These are phyloP conservation scores for Ogataea angusta DNA, from an alignment of 805 yeast genomes.

Conservation along the genomic window DNA sequence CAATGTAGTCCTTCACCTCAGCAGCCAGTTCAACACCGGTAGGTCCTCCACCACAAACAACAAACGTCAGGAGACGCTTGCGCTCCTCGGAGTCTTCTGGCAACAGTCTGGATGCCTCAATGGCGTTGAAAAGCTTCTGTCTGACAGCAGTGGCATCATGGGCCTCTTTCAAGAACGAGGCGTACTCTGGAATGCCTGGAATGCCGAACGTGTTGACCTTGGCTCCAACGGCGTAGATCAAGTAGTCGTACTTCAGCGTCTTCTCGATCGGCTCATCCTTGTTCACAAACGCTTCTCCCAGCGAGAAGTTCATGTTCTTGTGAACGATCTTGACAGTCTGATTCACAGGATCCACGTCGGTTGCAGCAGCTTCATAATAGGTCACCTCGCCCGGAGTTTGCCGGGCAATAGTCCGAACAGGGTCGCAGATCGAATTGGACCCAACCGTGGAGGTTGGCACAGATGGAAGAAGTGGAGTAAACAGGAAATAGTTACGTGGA, in stretches of 20 bases:
- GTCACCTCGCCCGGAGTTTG: slow-evolving; percentile 66
- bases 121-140: slow-evolving; percentile 73
- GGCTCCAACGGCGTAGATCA: slow-evolving; percentile 91
- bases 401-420: slow-evolving; percentile 81
- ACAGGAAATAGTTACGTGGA: slow-evolving; percentile 90
- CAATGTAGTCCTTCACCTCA: slow-evolving; percentile 89
- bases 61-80: slow-evolving; percentile 76
- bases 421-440: slow-evolving; percentile 86
- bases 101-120: slow-evolving; percentile 80
- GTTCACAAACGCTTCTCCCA: slow-evolving; percentile 50
- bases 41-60: slow-evolving; percentile 97
- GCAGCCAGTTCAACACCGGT: slow-evolving; percentile 98
- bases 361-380: slow-evolving; percentile 89
- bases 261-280: slow-evolving; percentile 42
- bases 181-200: slow-evolving; percentile 86
- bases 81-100: slow-evolving; percentile 72
- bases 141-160: slow-evolving; percentile 82
- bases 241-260: slow-evolving; percentile 64
- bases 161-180: slow-evolving; percentile 84
- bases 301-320: slow-evolving; percentile 45
- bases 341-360: slow-evolving; percentile 69
- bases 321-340: slow-evolving; percentile 64
- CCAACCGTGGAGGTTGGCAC: slow-evolving; percentile 93
- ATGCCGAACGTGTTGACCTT: slow-evolving; percentile 90
- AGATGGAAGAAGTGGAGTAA: slow-evolving; percentile 93